phyloP scores from a whole-genome alignment of 2,329 filamentous ascomycete genomes.

The Colletotrichum caudatum region DNA sequence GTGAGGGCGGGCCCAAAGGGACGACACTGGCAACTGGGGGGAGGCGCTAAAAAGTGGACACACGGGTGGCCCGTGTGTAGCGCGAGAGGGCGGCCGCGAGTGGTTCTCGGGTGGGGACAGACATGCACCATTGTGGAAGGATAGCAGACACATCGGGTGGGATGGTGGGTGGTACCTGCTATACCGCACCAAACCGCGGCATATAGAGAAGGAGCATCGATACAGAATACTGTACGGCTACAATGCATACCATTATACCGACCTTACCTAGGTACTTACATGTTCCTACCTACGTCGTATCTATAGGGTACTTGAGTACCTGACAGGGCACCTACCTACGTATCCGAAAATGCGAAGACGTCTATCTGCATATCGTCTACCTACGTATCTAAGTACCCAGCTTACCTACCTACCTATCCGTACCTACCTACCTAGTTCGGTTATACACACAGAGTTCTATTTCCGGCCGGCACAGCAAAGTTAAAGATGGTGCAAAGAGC shows the following conservation, averaged over 20 bases:
- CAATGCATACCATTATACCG: too few species aligned
- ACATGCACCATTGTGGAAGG: background rate
- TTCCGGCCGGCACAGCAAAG: background rate
- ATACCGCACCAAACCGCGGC: background rate
- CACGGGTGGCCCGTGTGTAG: background rate
- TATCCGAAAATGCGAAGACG: too few species aligned
- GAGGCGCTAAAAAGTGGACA: background rate
- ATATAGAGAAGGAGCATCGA: background rate
- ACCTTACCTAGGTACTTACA: too few species aligned
- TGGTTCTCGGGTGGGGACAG: constrained; percentile 2
- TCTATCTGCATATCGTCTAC: too few species aligned
- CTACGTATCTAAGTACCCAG: too few species aligned
- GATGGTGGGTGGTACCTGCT: background rate
- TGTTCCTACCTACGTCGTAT: too few species aligned
- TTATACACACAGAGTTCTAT: background rate
- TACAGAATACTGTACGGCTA: too few species aligned
- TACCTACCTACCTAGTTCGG: too few species aligned
- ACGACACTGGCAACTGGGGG: background rate
- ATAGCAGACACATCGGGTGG: background rate
- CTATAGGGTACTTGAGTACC: too few species aligned
- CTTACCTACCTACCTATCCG: too few species aligned
- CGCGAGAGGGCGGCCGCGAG: background rate
- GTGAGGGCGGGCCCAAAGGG: background rate
- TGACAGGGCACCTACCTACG: too few species aligned
- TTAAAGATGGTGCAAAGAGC: too few species aligned